Base-by-base conservation (phyloP, 805 yeast species). In the Tetrapisispora arboricola region DNA sequence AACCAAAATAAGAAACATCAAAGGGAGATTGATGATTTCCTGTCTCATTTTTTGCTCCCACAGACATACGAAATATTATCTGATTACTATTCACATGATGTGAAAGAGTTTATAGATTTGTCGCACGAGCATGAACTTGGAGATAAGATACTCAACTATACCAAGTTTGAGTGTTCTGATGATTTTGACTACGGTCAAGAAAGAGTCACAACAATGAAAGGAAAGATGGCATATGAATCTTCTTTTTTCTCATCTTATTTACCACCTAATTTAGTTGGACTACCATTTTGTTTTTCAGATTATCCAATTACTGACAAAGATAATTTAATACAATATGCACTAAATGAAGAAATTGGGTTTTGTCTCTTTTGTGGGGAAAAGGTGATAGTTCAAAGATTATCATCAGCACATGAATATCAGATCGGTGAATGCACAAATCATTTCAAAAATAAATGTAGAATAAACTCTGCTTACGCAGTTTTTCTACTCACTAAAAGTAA, bases 401-500 rank as follows among this genome's bases (percentile, higher is more conserved):
- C 77, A 15, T 42, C 53, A 8, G 25, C 50, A 21, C 68, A 72
- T 38, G 79, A 78, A 0, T 71, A 68, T 32, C 59, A 61, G 4
- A 60, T 65, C 16, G 97, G 97, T 0, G 85, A 86, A 47, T 90
- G 97, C 56, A 82, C 80, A 15, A 69, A 74, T 36, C 97, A 90
- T 58, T 67, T 64, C 42, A 60, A 67, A 38, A 68, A 72, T 57
- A 80, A 78, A 44, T 83, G 94, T 54, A 38, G 42, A n/a, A 40
- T 47, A 11, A 45, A 34, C 6, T 45, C 55, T 6, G 41, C 48
- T 2, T 54, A 47, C 41, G 60, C 58, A 12, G 47, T 52, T 16
- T 57, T 58, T 41, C 44, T 60, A 15, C 35, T 60, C 40, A 38
- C 47, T 9, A 42, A 49, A 34, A 53, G 53, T 33, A 57, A 56